Evolutionary conservation across 108 stramenopile species (phyloP).

Genomic region (Cylindrotheca closterium): DNA sequence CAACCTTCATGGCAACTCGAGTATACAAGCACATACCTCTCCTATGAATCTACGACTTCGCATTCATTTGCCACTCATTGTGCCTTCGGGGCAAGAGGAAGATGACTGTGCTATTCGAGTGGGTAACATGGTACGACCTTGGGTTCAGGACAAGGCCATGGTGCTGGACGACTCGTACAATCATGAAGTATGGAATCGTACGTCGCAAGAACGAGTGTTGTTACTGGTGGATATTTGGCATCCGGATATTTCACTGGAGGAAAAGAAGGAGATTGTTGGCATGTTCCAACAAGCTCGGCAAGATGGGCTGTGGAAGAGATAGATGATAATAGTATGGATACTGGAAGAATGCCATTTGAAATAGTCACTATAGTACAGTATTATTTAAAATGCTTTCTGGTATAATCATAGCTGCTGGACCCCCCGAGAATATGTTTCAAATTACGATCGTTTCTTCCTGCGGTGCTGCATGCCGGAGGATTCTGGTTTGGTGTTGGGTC

Average conservation of each 20-base stretch:
- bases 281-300: conserved; percentile 75
- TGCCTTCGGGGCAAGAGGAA: conserved; percentile 49
- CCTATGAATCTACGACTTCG: conserved; percentile 95
- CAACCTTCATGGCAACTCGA: conserved; percentile 58
- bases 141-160: conserved; percentile 82
- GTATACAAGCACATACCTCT: conserved; percentile 83
- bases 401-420: too few species aligned
- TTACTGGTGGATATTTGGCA: conserved; percentile 89
- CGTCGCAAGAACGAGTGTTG: conserved; percentile 60
- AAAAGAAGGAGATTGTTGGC: conserved; percentile 58
- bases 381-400: too few species aligned
- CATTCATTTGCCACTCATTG: conserved; percentile 91
- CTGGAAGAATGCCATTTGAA: too few species aligned
- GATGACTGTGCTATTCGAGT: conserved; percentile 86
- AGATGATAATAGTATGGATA: too few species aligned
- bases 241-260: conserved; percentile 73
- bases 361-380: too few species aligned
- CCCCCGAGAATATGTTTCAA: too few species aligned
- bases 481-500: too few species aligned
- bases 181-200: conserved; percentile 97
- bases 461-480: too few species aligned
- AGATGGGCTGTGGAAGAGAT: conserved; percentile 66
- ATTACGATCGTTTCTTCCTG: too few species aligned
- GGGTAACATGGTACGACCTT: conserved; percentile 68
- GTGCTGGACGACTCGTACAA: conserved; percentile 96